Percentiles rank a stretch among this genome's conserved stretches.
Evolutionary conservation across 805 yeast species (phyloP).

Genomic region (Wickerhamomyces rabaulensis): DNA sequence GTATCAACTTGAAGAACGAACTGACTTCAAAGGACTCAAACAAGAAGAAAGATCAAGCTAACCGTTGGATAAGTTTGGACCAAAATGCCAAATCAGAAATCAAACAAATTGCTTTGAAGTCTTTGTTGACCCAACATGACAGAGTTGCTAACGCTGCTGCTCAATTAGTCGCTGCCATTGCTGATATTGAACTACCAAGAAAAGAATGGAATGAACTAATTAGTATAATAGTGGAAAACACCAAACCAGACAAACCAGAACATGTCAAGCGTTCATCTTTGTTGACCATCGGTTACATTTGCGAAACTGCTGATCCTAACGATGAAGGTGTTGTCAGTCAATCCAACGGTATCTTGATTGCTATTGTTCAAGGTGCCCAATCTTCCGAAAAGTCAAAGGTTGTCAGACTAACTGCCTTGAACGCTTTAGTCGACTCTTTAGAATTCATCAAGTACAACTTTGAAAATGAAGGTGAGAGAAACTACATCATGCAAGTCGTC

Average conservation of each 20-base stretch:
- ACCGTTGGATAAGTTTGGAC: constrained; percentile 71
- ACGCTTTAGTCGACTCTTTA: constrained; percentile 85
- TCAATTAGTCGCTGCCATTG: constrained; percentile 93
- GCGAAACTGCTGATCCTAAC: constrained; percentile 87
- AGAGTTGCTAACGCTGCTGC: constrained; percentile 87
- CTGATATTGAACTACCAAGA: constrained; percentile 89
- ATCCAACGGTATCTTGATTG: constrained; percentile 87
- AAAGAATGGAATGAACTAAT: constrained; percentile 87
- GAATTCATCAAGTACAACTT: constrained; percentile 86
- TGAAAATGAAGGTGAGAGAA: constrained; percentile 90
- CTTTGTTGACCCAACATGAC: constrained; percentile 61
- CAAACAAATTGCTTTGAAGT: constrained; percentile 56
- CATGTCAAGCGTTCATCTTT: constrained; percentile 82
- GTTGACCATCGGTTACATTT: constrained; percentile 89
- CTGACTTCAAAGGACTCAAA: constrained; percentile 71
- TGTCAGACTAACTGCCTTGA: constrained; percentile 86
- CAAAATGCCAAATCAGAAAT: constrained; percentile 51
- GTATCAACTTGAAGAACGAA: constrained; percentile 81
- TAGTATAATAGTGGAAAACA: constrained; percentile 78
- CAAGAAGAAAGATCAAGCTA: constrained; percentile 53
- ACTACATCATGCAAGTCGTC: constrained; percentile 96
- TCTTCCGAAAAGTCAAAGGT: constrained; percentile 64
- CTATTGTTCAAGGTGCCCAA: constrained; percentile 96
- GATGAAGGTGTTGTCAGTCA: constrained; percentile 70
- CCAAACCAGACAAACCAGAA: constrained; percentile 71